Conservation (phyloP, 495 filamentous ascomycete genomes). For the Cetradonia linearis region DNA sequence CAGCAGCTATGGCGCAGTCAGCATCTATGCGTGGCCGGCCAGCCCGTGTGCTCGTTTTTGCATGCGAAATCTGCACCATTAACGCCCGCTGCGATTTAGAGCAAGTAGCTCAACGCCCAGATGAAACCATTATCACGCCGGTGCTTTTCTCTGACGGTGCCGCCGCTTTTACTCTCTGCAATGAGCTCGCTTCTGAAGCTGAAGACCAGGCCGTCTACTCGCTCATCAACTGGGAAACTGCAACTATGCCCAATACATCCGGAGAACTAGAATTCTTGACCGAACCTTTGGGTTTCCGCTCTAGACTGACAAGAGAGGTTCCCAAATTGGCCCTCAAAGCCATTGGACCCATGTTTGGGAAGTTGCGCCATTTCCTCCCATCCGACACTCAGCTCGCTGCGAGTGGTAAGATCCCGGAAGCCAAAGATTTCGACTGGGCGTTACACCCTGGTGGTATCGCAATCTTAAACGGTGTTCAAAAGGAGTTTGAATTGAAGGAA, state of each 20-base stretch:
- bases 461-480: conserved; percentile 1
- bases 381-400: not conserved
- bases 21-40: conserved; percentile 38
- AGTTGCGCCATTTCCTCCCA: not conserved
- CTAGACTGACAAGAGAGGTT: conserved; percentile 10
- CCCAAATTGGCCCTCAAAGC: conserved; percentile 5
- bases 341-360: conserved; percentile 12
- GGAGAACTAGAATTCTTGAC: conserved; percentile 2
- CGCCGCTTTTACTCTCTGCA: conserved; percentile 45
- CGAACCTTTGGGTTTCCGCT: conserved; percentile 1
- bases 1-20: conserved; percentile 47
- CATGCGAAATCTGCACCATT: conserved; percentile 47
- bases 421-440: conserved; percentile 9
- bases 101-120: conserved; percentile 40
- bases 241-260: conserved; percentile 1
- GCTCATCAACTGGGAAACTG: conserved; percentile 8
- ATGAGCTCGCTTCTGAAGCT: conserved; percentile 28
- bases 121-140: conserved; percentile 44
- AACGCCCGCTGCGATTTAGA: conserved; percentile 35
- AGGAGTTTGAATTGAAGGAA: not conserved
- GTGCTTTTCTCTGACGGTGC: conserved; percentile 55
- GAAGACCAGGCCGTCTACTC: conserved; percentile 9
- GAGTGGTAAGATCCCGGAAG: not conserved
- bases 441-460: conserved; percentile 10
- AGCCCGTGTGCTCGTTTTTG: conserved; percentile 45